A percentile compares a stretch with the other conserved stretches of the same genome.
These are phyloP conservation scores for Coprinopsis cinerea DNA, from an alignment of 768 basidiomycete genomes.

Conservation along the genomic window DNA sequence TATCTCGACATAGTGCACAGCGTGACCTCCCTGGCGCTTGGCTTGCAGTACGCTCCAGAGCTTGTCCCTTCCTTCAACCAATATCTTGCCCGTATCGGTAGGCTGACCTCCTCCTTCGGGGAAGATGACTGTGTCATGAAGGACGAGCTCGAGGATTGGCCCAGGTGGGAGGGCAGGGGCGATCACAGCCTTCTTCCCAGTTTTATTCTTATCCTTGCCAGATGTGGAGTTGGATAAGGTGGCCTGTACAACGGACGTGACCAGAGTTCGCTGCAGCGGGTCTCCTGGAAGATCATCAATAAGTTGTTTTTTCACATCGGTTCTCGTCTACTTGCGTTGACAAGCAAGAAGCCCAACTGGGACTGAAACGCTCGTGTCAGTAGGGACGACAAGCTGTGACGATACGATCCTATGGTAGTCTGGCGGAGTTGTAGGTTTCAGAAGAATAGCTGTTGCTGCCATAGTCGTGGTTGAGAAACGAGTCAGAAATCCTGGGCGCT, in stretches of 20 bases:
- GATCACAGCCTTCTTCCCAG: conserved; percentile 47
- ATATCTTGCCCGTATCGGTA: conserved; percentile 61
- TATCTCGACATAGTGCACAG: conserved; percentile 64
- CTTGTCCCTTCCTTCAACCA: conserved; percentile 36
- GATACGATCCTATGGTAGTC: conserved; percentile 66
- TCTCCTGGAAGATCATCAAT: conserved; percentile 43
- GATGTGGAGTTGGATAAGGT: conserved; percentile 40
- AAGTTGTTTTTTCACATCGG: neutral
- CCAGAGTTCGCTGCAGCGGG: conserved; percentile 55
- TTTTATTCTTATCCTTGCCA: conserved; percentile 41
- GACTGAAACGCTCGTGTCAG: conserved; percentile 42
- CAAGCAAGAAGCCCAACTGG: conserved; percentile 78
- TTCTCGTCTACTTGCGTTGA: conserved; percentile 45
- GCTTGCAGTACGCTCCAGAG: conserved; percentile 59
- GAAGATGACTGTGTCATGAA: conserved; percentile 76
- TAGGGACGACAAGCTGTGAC: conserved; percentile 48
- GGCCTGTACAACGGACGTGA: conserved; percentile 51
- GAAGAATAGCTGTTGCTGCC: conserved; percentile 34
- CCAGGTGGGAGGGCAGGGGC: conserved; percentile 36
- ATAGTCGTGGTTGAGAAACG: neutral
- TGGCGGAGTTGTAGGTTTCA: conserved; percentile 39
- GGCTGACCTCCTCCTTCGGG: conserved; percentile 83
- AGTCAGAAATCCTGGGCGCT: too few species aligned
- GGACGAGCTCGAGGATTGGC: conserved; percentile 56
- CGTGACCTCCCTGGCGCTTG: conserved; percentile 64